Conservation (phyloP, 495 filamentous ascomycete genomes). For the Diplogelasinospora grovesii region DNA sequence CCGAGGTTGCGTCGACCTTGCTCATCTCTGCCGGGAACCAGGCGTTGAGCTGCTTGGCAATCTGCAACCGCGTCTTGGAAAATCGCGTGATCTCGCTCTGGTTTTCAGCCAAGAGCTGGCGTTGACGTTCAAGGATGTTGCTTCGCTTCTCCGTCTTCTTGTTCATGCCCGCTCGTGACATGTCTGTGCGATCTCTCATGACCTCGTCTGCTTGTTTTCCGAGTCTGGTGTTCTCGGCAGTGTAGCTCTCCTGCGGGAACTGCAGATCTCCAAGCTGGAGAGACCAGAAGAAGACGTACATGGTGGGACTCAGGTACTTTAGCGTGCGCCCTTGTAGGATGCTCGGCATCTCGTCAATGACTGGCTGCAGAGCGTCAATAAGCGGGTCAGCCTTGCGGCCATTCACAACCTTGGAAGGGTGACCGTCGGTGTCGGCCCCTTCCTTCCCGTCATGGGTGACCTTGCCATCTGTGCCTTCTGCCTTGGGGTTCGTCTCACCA, state of each 20-base stretch:
- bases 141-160: conserved; percentile 59
- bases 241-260: conserved; percentile 65
- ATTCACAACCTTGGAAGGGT: conserved; percentile 14
- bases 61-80: conserved; percentile 51
- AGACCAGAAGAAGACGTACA: conserved; percentile 93
- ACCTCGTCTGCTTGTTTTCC: conserved; percentile 54
- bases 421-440: conserved; percentile 7
- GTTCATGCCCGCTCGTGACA: conserved; percentile 53
- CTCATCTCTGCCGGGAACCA: conserved; percentile 64
- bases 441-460: no score
- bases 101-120: conserved; percentile 51
- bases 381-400: conserved; percentile 45
- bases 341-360: conserved; percentile 61
- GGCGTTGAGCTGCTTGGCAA: conserved; percentile 68
- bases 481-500: conserved; percentile 8
- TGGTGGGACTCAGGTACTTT: conserved; percentile 61
- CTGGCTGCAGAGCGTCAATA: conserved; percentile 67
- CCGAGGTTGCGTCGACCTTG: conserved; percentile 61
- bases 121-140: conserved; percentile 64
- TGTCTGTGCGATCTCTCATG: conserved; percentile 64
- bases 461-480: conserved; percentile 1
- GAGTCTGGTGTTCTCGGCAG: conserved; percentile 58
- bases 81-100: conserved; percentile 52
- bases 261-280: conserved; percentile 73
- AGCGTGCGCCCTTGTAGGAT: conserved; percentile 57